phyloP scores from a whole-genome alignment of 1,284 basidiomycete genomes.

The Sporisorium scitamineum region DNA sequence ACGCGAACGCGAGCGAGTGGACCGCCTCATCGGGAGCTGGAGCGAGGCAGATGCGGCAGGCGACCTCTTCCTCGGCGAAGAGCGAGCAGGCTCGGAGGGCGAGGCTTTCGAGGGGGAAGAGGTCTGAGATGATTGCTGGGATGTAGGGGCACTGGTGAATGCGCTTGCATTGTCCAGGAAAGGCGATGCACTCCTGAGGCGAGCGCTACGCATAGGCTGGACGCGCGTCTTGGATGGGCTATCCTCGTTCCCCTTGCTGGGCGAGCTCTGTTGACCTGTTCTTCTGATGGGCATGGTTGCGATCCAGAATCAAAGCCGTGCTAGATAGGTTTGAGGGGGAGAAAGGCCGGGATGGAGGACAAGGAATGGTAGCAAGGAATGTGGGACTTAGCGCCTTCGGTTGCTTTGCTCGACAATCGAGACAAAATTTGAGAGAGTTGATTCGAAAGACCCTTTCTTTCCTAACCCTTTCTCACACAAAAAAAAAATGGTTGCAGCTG shows the following conservation, averaged over 20 bases:
- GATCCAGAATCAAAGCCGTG: too few relatives aligned
- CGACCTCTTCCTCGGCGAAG: slow-evolving; percentile 36
- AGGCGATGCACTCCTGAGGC: slow-evolving; percentile 44
- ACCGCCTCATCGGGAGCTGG: slow-evolving; percentile 23
- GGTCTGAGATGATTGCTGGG: slow-evolving; percentile 20
- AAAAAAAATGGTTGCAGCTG: slow-evolving; percentile 2
- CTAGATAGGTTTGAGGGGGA: neutral
- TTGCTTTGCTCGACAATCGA: neutral
- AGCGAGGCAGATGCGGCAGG: slow-evolving; percentile 26
- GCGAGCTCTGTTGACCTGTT: slow-evolving; percentile 46
- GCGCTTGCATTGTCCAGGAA: slow-evolving; percentile 32
- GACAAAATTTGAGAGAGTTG: neutral
- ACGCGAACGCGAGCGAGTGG: slow-evolving; percentile 44
- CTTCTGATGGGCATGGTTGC: slow-evolving; percentile 38
- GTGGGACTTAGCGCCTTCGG: neutral
- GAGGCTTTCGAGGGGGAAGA: slow-evolving; percentile 12
- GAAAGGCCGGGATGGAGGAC: neutral
- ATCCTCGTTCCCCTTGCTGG: slow-evolving; percentile 27
- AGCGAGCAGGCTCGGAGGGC: slow-evolving; percentile 27
- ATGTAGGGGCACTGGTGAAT: slow-evolving; percentile 16
- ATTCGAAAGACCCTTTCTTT: slow-evolving; percentile 3
- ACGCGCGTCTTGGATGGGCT: slow-evolving; percentile 44
- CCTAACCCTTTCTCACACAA: neutral
- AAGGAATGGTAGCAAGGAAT: neutral
- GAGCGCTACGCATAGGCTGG: slow-evolving; percentile 46